Evolutionary conservation across 345 rosid genomes (phyloP).

Genomic region (Brassica rapa): DNA sequence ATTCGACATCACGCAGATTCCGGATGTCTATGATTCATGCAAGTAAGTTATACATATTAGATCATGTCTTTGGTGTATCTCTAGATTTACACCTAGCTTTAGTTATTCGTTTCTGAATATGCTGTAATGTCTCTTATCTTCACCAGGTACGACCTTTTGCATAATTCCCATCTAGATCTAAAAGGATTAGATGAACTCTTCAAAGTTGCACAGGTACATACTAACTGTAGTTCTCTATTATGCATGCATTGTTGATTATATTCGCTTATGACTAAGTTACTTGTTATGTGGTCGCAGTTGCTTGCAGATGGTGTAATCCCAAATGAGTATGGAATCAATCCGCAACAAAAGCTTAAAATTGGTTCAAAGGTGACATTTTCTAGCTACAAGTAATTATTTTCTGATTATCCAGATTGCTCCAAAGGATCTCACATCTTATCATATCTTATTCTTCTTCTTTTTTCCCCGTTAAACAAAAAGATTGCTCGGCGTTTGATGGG

Average conservation of each 20-base stretch:
- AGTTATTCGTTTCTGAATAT: constrained; percentile 10
- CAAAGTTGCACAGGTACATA: constrained; percentile 91
- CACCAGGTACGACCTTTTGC: constrained; percentile 89
- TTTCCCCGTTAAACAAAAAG: constrained; percentile 35
- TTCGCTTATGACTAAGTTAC: constrained; percentile 18
- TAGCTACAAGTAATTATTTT: constrained; percentile 6
- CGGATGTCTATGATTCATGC: constrained; percentile 99
- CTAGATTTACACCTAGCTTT: constrained; percentile 16
- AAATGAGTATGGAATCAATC: constrained; percentile 96
- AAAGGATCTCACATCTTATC: constrained; percentile 18
- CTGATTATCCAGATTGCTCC: background rate
- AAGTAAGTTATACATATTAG: constrained; percentile 65
- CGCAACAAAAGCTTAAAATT: constrained; percentile 91
- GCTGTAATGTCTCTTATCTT: constrained; percentile 14
- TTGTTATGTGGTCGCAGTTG: constrained; percentile 53
- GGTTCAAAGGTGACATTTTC: constrained; percentile 77
- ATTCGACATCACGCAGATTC: constrained; percentile 97
- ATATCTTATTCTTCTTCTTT: background rate
- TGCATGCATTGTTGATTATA: background rate
- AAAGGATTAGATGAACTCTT: constrained; percentile 89
- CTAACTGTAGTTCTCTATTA: background rate
- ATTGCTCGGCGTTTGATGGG: constrained; percentile 98
- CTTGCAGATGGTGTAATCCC: constrained; percentile 99
- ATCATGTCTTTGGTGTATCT: background rate
- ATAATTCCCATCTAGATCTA: constrained; percentile 94